Evolutionary conservation across 2,329 filamentous ascomycete genomes (phyloP).

Genomic region (Pseudogymnoascus sp.): DNA sequence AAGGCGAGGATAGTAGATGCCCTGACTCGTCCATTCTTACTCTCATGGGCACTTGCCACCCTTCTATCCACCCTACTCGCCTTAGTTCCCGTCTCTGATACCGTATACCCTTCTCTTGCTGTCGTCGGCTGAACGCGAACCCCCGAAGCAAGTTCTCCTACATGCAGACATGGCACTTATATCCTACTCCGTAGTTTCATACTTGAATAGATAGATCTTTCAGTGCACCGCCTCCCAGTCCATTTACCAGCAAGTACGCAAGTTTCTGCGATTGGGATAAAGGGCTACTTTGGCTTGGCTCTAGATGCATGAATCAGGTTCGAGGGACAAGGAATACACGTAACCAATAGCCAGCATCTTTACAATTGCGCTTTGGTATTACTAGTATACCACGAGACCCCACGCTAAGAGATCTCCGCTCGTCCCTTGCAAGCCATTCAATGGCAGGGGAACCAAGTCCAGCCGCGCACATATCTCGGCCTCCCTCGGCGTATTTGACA

Average conservation of each 20-base stretch:
- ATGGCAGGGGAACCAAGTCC: slow-evolving; percentile 1
- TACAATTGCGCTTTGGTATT: slow-evolving; percentile 2
- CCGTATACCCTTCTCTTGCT: background rate
- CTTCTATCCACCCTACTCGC: background rate
- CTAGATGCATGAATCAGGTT: background rate
- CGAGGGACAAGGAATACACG: background rate
- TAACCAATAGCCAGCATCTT: background rate
- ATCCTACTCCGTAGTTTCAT: background rate
- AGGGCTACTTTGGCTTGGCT: background rate
- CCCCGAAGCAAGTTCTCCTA: background rate
- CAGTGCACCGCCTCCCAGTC: background rate
- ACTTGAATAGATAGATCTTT: background rate
- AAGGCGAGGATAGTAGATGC: background rate
- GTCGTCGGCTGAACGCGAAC: background rate
- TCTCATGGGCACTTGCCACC: background rate
- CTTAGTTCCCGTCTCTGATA: background rate
- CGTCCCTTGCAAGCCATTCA: background rate
- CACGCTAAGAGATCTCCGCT: background rate
- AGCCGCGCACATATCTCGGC: background rate
- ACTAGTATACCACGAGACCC: background rate
- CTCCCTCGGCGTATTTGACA: slow-evolving; percentile 6
- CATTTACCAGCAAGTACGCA: background rate
- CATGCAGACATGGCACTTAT: background rate
- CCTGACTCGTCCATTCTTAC: background rate
- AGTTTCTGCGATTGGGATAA: background rate